Evolutionary conservation across 768 basidiomycete species (phyloP).

Genomic region (Tylopilus plumbeoviolaceoides): DNA sequence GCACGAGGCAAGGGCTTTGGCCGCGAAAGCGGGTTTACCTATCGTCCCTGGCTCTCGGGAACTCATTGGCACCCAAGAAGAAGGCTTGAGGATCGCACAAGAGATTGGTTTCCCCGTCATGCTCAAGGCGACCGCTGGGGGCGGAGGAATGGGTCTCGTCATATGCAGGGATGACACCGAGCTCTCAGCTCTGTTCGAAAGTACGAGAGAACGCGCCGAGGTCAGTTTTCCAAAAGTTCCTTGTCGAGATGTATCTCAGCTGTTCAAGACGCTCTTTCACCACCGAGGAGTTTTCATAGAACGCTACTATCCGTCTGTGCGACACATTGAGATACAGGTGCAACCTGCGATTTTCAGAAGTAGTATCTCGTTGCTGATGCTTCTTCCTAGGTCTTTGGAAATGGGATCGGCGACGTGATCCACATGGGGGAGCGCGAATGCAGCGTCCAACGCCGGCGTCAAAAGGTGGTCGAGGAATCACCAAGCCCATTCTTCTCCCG

Average conservation of each 20-base stretch:
- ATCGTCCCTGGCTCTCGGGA: slow-evolving; percentile 57
- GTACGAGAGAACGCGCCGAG: slow-evolving; percentile 40
- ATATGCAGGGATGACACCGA: slow-evolving; percentile 45
- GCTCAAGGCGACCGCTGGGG: slow-evolving; percentile 65
- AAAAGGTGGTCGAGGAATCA: slow-evolving; percentile 70
- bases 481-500: slow-evolving; percentile 54
- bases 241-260: neutral
- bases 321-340: slow-evolving; percentile 69
- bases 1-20: slow-evolving; percentile 50
- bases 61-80: slow-evolving; percentile 38
- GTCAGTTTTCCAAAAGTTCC: neutral
- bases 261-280: slow-evolving; percentile 42
- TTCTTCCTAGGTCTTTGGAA: slow-evolving; percentile 54
- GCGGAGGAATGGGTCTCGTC: slow-evolving; percentile 65
- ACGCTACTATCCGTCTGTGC: slow-evolving; percentile 48
- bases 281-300: slow-evolving; percentile 56
- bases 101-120: slow-evolving; percentile 57
- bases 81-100: slow-evolving; percentile 38
- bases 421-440: slow-evolving; percentile 72
- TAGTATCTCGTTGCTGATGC: neutral
- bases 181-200: slow-evolving; percentile 33
- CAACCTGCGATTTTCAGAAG: neutral
- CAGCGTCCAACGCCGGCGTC: slow-evolving; percentile 63
- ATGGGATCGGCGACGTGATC: slow-evolving; percentile 53
- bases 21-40: slow-evolving; percentile 44